Percentiles rank a stretch among this genome's conserved stretches.
These are phyloP conservation scores for Rhododendron kiyosumense DNA, from an alignment of 148 eudicot genomes.

Conservation along the genomic window DNA sequence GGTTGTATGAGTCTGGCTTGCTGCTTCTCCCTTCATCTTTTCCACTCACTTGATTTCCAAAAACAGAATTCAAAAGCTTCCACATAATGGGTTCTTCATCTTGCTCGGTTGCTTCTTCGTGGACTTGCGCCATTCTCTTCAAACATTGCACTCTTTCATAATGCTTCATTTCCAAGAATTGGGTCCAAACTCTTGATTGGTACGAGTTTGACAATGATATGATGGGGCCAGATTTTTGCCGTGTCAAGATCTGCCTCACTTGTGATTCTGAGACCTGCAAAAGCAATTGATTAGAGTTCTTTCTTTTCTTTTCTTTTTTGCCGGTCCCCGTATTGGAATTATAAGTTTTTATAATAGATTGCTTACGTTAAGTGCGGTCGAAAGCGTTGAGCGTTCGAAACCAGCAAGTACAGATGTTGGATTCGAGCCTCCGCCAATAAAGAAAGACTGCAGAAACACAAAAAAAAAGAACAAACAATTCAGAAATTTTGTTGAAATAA, in stretches of 20 bases:
- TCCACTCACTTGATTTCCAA: neutral
- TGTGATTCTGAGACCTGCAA: constrained; percentile 53
- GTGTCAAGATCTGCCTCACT: constrained; percentile 37
- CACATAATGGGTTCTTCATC: neutral
- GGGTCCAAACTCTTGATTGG: constrained; percentile 29
- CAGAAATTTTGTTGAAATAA: neutral
- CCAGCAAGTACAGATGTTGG: constrained; percentile 75
- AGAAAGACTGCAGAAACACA: constrained; percentile 52
- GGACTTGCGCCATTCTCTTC: constrained; percentile 23
- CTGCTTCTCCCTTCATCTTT: constrained; percentile 8
- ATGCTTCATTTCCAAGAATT: constrained; percentile 39
- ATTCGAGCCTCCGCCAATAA: constrained; percentile 66
- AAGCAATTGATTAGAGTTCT: neutral
- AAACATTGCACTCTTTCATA: constrained; percentile 28
- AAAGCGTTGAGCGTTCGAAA: constrained; percentile 53
- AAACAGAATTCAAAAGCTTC: neutral
- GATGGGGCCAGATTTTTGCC: constrained; percentile 56
- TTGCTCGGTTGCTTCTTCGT: neutral
- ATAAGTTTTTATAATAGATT: neutral
- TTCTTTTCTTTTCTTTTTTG: neutral
- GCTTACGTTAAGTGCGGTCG: constrained; percentile 75
- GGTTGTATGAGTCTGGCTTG: neutral
- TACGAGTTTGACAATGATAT: constrained; percentile 34
- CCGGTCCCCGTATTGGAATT: too few relatives aligned
- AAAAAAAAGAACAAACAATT: constrained; percentile 14